These are phyloP conservation scores for Sphagnum contortum DNA, from an alignment of 225 moss, liverwort and hornwort genomes.

Conservation along the genomic window DNA sequence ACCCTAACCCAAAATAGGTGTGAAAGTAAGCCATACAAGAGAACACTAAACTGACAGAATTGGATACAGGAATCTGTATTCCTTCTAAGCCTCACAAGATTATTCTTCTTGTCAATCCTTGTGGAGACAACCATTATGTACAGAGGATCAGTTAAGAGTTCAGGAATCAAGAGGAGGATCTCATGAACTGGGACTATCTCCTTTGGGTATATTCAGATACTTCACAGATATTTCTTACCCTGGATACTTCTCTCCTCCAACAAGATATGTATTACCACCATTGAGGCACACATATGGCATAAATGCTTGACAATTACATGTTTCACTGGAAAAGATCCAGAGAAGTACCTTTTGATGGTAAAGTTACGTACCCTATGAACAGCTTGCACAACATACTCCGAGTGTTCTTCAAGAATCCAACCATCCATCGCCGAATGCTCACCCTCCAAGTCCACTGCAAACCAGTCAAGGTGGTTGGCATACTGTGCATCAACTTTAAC, in stretches of 20 bases:
- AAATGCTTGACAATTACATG: background rate
- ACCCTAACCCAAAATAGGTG: background rate
- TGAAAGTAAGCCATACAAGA: background rate
- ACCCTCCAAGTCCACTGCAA: conserved; percentile 96
- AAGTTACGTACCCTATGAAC: conserved; percentile 67
- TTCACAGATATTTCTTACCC: no score
- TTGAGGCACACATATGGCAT: background rate
- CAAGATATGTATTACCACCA: background rate
- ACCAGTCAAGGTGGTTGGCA: conserved; percentile 95
- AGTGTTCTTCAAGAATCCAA: conserved; percentile 95
- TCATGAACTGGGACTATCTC: no score
- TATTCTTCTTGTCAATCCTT: no score
- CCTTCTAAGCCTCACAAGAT: no score
- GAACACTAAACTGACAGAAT: background rate
- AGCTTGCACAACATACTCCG: conserved; percentile 91
- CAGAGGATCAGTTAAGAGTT: no score
- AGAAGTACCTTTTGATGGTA: no score
- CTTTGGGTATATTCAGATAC: no score
- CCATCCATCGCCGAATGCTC: conserved; percentile 99
- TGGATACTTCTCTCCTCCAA: no score
- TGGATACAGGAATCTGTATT: background rate
- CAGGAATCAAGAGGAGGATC: no score
- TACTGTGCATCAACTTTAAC: conserved; percentile 52
- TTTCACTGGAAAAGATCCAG: background rate
- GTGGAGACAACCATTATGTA: no score